Evolutionary conservation across 257 asterid species (phyloP).

Genomic region (Cordia subcordata): DNA sequence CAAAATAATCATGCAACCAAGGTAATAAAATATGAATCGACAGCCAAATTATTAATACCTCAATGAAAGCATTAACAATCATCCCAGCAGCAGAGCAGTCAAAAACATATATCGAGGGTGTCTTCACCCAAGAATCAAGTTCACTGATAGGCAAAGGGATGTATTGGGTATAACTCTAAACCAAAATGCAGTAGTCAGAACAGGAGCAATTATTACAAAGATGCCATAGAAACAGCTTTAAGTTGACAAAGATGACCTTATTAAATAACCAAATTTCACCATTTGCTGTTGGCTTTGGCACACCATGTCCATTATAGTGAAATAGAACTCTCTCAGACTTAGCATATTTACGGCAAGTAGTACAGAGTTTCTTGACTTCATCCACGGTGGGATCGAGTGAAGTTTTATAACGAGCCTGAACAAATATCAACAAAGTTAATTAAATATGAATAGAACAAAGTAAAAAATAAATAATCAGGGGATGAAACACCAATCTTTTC

Average conservation of each 20-base stretch:
- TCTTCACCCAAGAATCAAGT: slow-evolving; percentile 81
- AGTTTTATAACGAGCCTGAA: slow-evolving; percentile 67
- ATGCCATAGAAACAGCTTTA: slow-evolving; percentile 9
- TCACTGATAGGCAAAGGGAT: slow-evolving; percentile 71
- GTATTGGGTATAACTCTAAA: slow-evolving; percentile 74
- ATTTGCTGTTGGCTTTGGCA: slow-evolving; percentile 83
- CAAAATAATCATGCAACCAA: not conserved
- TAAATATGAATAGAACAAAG: not conserved
- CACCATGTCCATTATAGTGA: slow-evolving; percentile 91
- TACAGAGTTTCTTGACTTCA: slow-evolving; percentile 75
- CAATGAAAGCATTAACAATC: slow-evolving; percentile 66
- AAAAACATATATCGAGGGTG: slow-evolving; percentile 83
- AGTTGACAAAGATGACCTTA: slow-evolving; percentile 38
- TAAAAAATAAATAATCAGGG: not conserved
- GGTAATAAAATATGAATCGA: not conserved
- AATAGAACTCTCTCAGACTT: slow-evolving; percentile 81
- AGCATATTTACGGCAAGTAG: slow-evolving; percentile 76
- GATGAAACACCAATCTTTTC: slow-evolving; percentile 11
- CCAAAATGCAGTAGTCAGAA: slow-evolving; percentile 11
- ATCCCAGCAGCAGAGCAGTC: slow-evolving; percentile 92
- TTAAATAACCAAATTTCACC: slow-evolving; percentile 88
- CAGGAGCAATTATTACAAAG: slow-evolving; percentile 5
- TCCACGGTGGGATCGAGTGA: slow-evolving; percentile 79
- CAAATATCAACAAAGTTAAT: slow-evolving; percentile 2
- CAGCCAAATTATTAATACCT: slow-evolving; percentile 26